Evolutionary conservation across 2,329 filamentous ascomycete genomes (phyloP).

Genomic region (Microdochium trichocladiopsis): DNA sequence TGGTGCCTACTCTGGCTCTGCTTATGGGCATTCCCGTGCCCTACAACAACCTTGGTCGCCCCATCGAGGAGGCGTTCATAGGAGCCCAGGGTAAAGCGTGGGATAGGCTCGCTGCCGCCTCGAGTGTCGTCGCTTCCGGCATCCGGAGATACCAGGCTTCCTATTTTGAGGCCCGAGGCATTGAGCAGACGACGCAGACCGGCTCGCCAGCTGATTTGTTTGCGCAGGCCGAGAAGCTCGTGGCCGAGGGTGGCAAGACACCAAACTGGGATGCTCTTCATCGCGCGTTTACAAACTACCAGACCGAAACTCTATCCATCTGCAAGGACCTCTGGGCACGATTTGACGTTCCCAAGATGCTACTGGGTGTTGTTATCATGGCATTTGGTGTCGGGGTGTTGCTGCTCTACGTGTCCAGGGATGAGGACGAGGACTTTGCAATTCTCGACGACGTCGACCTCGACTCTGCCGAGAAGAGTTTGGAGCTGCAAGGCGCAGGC

Average conservation of each 20-base stretch:
- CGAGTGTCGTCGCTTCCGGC: conserved; percentile 71
- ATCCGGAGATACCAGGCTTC: conserved; percentile 84
- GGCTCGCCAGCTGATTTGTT: conserved; percentile 50
- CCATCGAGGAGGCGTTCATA: conserved; percentile 90
- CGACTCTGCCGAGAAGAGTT: conserved; percentile 49
- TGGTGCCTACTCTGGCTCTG: conserved; percentile 85
- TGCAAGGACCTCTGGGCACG: conserved; percentile 86
- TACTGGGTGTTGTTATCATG: conserved; percentile 68
- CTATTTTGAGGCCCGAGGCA: conserved; percentile 67
- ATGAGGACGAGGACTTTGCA: conserved; percentile 46
- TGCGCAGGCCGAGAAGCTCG: conserved; percentile 37
- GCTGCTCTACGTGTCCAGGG: conserved; percentile 62
- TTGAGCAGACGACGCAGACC: conserved; percentile 52
- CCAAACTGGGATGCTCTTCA: conserved; percentile 35
- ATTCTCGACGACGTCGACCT: conserved; percentile 49
- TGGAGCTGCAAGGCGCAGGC: conserved; percentile 39
- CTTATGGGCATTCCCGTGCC: conserved; percentile 88
- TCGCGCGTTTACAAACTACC: conserved; percentile 63
- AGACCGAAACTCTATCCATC: conserved; percentile 67
- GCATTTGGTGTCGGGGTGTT: conserved; percentile 61
- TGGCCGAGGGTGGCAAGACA: conserved; percentile 27
- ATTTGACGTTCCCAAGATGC: conserved; percentile 84
- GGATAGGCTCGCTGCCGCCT: conserved; percentile 70
- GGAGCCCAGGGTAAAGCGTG: conserved; percentile 63
- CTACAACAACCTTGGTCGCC: conserved; percentile 88